Evolutionary conservation across 306 rosid genomes (phyloP), one percentile per base, ranked within the genome.

Genomic region (Crotalaria pallida): DNA sequence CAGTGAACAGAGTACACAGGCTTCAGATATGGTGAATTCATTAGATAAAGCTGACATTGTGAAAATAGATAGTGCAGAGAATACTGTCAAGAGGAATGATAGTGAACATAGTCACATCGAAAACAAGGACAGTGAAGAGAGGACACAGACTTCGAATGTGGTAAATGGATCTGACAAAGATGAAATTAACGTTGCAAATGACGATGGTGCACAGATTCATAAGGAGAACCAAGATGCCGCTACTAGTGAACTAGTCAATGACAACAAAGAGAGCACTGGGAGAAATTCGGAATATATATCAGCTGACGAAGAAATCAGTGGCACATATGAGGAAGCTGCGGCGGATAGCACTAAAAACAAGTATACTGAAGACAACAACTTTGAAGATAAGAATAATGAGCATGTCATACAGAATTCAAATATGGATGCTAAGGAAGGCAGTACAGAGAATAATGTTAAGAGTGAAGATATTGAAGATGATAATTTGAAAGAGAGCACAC

Each of bases 401-500:
- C 38, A 67, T 17, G 40, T 64, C 15, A 15, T 49, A 4, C 69
- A 77, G 17, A 27, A 65, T 26, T 10, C 23, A 6, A 13, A 41
- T 29, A 40, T 23, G 56, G 56, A 65, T 43, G 18, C 36, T 36
- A 29, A 44, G 11, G 44, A 44, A 8, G 44, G 18, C 16, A 57
- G 1, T 65, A 21, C 34, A 12, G 64, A 65, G 69, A 36, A 60
- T 66, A 31, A 55, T 59, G 16, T 36, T 17, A 58, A 69, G 72
- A 65, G 65, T 58, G 58, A n/a, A n/a, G 74, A 43, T 49, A 17
- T 6, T 57, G 77, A 44, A 27, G 74, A 61, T 69, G 63, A 22
- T 38, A 38, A 51, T 29, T 56, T 26, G 12, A 55, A 56, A 62
- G 12, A 26, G 7, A 50, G 22, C 23, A 34, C 1, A 41, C 52